phyloP scores from a whole-genome alignment of 495 filamentous ascomycete genomes.

The Lasiosphaeria ovina region DNA sequence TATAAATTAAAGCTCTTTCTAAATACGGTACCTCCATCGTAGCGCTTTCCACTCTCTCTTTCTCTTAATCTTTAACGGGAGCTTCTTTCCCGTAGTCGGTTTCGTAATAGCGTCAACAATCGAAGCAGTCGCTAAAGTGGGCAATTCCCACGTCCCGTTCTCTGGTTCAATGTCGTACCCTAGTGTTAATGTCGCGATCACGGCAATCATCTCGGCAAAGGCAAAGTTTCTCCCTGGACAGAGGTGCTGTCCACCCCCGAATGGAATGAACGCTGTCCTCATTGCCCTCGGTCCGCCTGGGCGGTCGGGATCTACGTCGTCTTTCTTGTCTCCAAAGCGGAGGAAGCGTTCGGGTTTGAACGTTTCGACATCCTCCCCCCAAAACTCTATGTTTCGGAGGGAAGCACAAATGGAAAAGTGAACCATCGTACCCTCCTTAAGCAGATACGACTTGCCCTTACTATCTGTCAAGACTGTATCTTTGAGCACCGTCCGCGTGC shows the following conservation, averaged over 20 bases:
- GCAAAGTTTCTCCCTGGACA: conserved; percentile 20
- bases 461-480: conserved; percentile 12
- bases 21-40: conserved; percentile 11
- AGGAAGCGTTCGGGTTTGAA: conserved; percentile 19
- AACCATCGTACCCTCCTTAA: background rate
- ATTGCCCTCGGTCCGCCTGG: conserved; percentile 6
- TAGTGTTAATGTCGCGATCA: conserved; percentile 17
- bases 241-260: conserved; percentile 19
- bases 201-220: conserved; percentile 20
- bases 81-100: conserved; percentile 14
- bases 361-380: conserved; percentile 14
- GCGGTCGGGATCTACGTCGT: background rate
- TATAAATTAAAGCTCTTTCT: too few species aligned
- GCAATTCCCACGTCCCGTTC: conserved; percentile 10
- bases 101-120: conserved; percentile 22
- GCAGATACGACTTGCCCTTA: background rate
- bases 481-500: conserved; percentile 14
- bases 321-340: background rate
- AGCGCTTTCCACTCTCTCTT: conserved; percentile 13
- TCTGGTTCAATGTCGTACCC: conserved; percentile 15
- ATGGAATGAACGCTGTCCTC: conserved; percentile 14
- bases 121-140: conserved; percentile 4
- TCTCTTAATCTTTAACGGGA: conserved; percentile 10
- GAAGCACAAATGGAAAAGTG: background rate
- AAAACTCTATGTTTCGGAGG: conserved; percentile 11